Base-by-base conservation (phyloP, 78 protist genomes). In the Kipferlia bialata region DNA sequence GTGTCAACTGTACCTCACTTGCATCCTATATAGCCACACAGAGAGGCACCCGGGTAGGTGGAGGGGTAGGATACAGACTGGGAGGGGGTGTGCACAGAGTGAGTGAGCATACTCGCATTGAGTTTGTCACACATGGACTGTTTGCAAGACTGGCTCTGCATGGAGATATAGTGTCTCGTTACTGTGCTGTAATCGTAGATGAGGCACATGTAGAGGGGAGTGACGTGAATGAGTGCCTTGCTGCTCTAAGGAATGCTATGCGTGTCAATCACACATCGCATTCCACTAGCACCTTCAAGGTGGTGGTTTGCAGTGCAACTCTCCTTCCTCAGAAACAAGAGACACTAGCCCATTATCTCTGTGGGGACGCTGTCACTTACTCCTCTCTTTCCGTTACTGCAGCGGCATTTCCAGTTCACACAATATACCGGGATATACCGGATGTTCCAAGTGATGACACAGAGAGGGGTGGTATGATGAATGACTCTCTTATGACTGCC, bases 1-100 rank as follows among this genome's bases (percentile, higher is more conserved):
- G 99, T 0, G 97, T 96, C 6, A 98, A 98, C 6, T 98, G 98
- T 10, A 61, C 89, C 15, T 59, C 81, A 26, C 77, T 89, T 48
- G 87, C 96, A n/a, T 39, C 31, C 65, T 81, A 98, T 22, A 97
- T 96, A 0, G 93, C 94, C 0, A 39, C 73, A 6, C 98, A 96
- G 66, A 36, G 93, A 7, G 74, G 76, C 45, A 38, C 71, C 16
- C 34, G 48, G 1, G 33, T 64, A 57, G 93, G 93, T 26, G 28
- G 34, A 26, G 28, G 7, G 48, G 48, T 58, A 41, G 72, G 59
- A 34, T 71, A 22, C 51, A 55, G 60, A 45, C 80, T 93, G 51
- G 75, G 98, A 20, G 87, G 82, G 66, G 97, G 91, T 7, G 29
- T 60, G 48, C 59, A 56, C 18, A n/a, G n/a, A n/a, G 15, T 1